Percentiles rank a stretch among this genome's conserved stretches.
Evolutionary conservation across 345 rosid species (phyloP).

Genomic region (Bretschneidera sinensis): DNA sequence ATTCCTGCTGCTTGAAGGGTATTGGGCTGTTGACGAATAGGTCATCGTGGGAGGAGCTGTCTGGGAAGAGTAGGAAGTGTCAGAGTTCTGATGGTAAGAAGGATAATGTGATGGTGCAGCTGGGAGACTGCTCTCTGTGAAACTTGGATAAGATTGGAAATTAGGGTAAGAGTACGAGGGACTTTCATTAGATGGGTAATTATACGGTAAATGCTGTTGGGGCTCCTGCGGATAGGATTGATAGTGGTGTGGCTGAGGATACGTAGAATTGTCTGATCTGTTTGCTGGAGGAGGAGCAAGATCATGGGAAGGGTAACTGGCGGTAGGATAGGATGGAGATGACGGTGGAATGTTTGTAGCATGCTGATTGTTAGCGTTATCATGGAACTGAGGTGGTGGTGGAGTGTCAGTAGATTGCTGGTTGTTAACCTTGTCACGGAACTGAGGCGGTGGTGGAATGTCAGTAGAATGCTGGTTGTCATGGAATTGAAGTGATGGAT

Average conservation of each 20-base stretch:
- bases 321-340: slow-evolving; percentile 38
- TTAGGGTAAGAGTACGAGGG: slow-evolving; percentile 60
- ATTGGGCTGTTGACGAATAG: slow-evolving; percentile 45
- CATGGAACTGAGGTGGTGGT: slow-evolving; percentile 43
- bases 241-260: slow-evolving; percentile 51
- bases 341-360: slow-evolving; percentile 38
- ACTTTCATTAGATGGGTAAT: slow-evolving; percentile 53
- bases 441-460: slow-evolving; percentile 37
- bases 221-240: slow-evolving; percentile 55
- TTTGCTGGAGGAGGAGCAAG: slow-evolving; percentile 38
- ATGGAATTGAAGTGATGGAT: slow-evolving; percentile 40
- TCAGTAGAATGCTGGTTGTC: slow-evolving; percentile 46
- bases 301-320: slow-evolving; percentile 53
- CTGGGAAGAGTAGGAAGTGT: slow-evolving; percentile 47
- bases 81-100: slow-evolving; percentile 66
- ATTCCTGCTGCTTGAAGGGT: slow-evolving; percentile 46
- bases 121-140: slow-evolving; percentile 74
- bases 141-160: slow-evolving; percentile 91
- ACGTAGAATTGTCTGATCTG: slow-evolving; percentile 37
- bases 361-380: slow-evolving; percentile 29
- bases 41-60: slow-evolving; percentile 54
- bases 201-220: slow-evolving; percentile 47
- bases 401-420: slow-evolving; percentile 29
- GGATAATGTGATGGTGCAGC: slow-evolving; percentile 56
- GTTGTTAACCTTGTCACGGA: slow-evolving; percentile 34